Evolutionary conservation across 148 eudicot species (phyloP).

Genomic region (Talinum fruticosum): DNA sequence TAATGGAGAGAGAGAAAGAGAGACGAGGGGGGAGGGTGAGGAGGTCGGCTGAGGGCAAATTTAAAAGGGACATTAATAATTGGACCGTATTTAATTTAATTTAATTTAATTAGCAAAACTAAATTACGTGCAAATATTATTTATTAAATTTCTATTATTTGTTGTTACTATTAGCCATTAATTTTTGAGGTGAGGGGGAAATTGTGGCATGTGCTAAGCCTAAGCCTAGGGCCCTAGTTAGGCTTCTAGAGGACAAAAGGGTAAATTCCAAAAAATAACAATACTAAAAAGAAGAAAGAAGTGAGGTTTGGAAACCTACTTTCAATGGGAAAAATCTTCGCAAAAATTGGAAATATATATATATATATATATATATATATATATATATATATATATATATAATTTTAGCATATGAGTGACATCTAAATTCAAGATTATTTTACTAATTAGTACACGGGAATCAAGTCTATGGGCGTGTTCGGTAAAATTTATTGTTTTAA

Average conservation of each 20-base stretch:
- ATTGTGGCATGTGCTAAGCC: conserved; percentile 27
- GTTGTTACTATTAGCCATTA: background rate
- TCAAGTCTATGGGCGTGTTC: no score
- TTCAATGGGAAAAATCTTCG: background rate
- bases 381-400: no score
- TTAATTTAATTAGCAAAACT: no score
- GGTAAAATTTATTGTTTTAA: no score
- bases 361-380: no score
- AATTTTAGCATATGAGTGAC: no score
- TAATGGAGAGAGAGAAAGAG: background rate
- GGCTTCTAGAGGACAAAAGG: background rate
- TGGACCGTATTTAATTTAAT: conserved; percentile 1
- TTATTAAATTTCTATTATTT: background rate
- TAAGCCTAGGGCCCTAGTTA: background rate
- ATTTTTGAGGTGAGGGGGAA: conserved; percentile 5
- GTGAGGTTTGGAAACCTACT: background rate
- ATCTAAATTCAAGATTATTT: no score
- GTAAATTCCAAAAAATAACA: background rate
- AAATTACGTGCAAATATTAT: background rate
- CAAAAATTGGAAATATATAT: background rate
- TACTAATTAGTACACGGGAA: no score
- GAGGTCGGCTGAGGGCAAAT: conserved; percentile 16
- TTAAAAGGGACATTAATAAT: conserved; percentile 22
- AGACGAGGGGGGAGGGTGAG: conserved; percentile 21
- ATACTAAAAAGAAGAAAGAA: background rate